phyloP scores from a whole-genome alignment of 1,284 basidiomycete species.

The Irpex sp. region DNA sequence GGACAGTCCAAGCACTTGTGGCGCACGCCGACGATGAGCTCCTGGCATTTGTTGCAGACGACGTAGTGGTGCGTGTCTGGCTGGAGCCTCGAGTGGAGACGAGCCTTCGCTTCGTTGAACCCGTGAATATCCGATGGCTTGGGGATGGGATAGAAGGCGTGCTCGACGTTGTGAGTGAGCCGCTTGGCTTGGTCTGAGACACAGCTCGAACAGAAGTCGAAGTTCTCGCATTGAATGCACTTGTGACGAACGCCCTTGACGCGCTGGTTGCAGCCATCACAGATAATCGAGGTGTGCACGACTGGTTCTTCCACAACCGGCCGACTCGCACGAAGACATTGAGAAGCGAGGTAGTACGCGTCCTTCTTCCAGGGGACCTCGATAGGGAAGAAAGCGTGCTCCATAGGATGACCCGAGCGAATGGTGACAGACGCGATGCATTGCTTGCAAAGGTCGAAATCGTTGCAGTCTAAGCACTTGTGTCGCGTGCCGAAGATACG shows the following conservation, averaged over 20 bases:
- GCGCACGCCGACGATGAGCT: constrained; percentile 52
- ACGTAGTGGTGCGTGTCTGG: constrained; percentile 35
- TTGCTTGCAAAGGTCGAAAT: constrained; percentile 14
- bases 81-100: constrained; percentile 35
- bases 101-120: constrained; percentile 44
- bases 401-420: constrained; percentile 5
- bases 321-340: background rate
- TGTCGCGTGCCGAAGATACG: constrained; percentile 21
- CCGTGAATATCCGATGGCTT: constrained; percentile 39
- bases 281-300: constrained; percentile 39
- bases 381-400: constrained; percentile 14
- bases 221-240: constrained; percentile 67
- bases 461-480: constrained; percentile 24
- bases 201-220: constrained; percentile 64
- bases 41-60: constrained; percentile 57
- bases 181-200: constrained; percentile 23
- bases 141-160: constrained; percentile 63
- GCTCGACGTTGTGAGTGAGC: constrained; percentile 21
- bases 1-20: constrained; percentile 74
- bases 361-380: background rate
- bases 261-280: constrained; percentile 48
- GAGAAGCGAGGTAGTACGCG: background rate
- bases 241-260: constrained; percentile 61
- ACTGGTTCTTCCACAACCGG: background rate
- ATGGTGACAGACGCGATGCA: constrained; percentile 8